phyloP scores from a whole-genome alignment of 345 rosid genomes.

The Populus nigra region DNA sequence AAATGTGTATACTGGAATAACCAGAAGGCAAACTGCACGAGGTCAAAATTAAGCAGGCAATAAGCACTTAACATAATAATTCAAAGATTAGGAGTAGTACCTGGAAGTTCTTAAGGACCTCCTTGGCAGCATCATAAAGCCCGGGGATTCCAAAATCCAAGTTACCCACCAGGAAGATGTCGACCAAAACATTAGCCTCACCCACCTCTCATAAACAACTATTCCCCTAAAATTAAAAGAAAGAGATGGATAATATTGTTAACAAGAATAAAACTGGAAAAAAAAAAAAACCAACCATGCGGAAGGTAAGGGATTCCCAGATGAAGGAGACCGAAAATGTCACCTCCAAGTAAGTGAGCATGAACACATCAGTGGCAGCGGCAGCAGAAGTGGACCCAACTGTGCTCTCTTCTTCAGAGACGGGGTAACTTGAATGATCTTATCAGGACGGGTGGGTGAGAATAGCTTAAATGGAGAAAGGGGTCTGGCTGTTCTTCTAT shows the following conservation, averaged over 20 bases:
- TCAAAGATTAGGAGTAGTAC: constrained; percentile 30
- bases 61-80: background rate
- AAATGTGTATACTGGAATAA: background rate
- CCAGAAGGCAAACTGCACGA: background rate
- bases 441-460: background rate
- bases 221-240: constrained; percentile 51
- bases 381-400: constrained; percentile 45
- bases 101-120: constrained; percentile 60
- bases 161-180: constrained; percentile 83
- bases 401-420: constrained; percentile 63
- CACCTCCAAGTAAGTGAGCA: constrained; percentile 86
- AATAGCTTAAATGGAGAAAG: constrained; percentile 10
- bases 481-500: constrained; percentile 17
- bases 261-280: background rate
- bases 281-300: background rate
- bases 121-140: constrained; percentile 91
- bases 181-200: constrained; percentile 69
- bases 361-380: constrained; percentile 44
- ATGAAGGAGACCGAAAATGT: background rate
- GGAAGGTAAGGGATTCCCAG: background rate
- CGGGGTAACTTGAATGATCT: constrained; percentile 36
- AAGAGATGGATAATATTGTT: background rate
- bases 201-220: constrained; percentile 88
- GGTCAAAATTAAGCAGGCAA: background rate
- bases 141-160: constrained; percentile 92